A percentile compares a stretch with the other conserved stretches of the same genome.
These are phyloP conservation scores for Pleurotus pulmonarius DNA, from an alignment of 768 basidiomycete genomes.

Conservation along the genomic window DNA sequence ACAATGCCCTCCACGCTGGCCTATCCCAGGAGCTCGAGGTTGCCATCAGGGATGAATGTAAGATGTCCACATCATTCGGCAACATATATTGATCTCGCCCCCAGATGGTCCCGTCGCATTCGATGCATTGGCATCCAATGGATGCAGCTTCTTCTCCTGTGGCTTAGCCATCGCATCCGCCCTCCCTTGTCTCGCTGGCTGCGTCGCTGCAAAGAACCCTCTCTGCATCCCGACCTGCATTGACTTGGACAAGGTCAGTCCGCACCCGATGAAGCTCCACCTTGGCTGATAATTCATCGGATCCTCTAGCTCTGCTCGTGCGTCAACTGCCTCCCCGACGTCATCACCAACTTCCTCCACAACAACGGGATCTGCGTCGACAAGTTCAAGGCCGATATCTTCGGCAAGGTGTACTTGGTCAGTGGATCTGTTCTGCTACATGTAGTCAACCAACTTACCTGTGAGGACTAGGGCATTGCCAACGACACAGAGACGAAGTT, in stretches of 20 bases:
- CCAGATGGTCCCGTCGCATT: background rate
- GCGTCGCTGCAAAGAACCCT: background rate
- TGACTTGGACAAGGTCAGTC: background rate
- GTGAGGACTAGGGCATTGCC: background rate
- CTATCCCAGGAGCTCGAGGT: background rate
- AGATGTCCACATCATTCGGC: background rate
- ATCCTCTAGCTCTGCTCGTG: background rate
- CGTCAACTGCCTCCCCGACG: background rate
- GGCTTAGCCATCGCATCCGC: background rate
- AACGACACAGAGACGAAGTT: background rate
- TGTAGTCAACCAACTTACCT: background rate
- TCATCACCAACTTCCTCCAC: background rate
- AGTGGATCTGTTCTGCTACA: background rate
- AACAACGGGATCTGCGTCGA: background rate
- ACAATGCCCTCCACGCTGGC: background rate
- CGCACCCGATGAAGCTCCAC: background rate
- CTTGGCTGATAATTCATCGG: background rate
- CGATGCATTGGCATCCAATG: background rate
- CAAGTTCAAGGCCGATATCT: background rate
- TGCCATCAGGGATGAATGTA: background rate
- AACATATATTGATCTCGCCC: background rate
- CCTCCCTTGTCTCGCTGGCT: background rate
- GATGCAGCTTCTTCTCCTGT: background rate
- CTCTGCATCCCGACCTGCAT: background rate
- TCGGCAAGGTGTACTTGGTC: background rate